Evolutionary conservation across 441 rosid species (phyloP).

Genomic region (Dalechampia spathulata): DNA sequence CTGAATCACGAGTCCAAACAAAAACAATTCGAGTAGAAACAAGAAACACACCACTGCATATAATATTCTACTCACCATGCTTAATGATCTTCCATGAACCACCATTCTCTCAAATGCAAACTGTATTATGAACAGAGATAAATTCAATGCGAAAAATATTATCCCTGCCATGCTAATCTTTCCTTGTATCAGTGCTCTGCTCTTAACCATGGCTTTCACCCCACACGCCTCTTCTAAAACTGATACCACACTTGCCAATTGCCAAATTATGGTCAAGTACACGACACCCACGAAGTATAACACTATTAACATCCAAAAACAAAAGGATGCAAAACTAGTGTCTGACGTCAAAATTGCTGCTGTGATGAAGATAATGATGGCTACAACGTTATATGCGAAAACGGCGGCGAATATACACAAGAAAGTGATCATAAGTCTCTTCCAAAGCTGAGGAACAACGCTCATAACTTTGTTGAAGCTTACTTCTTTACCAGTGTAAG

Average conservation of each 20-base stretch:
- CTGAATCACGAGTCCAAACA: slow-evolving; percentile 41
- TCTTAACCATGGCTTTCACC: slow-evolving; percentile 35
- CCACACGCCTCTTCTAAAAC: slow-evolving; percentile 49
- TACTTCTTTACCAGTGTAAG: slow-evolving; percentile 33
- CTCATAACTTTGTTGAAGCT: slow-evolving; percentile 34
- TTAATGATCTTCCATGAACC: slow-evolving; percentile 17
- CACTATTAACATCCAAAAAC: neutral
- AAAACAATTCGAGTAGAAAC: slow-evolving; percentile 24
- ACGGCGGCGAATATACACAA: slow-evolving; percentile 22
- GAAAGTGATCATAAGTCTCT: slow-evolving; percentile 40
- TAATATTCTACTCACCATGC: slow-evolving; percentile 15
- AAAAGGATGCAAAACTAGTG: neutral
- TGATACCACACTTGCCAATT: slow-evolving; percentile 45
- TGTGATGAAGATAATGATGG: neutral
- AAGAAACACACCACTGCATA: slow-evolving; percentile 30
- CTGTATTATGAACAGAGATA: slow-evolving; percentile 3
- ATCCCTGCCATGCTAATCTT: slow-evolving; percentile 17
- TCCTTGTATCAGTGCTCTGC: slow-evolving; percentile 34
- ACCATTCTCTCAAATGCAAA: slow-evolving; percentile 20
- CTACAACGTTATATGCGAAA: slow-evolving; percentile 19
- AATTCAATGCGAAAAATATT: slow-evolving; percentile 20
- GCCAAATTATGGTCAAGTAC: slow-evolving; percentile 38
- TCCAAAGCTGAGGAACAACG: slow-evolving; percentile 57
- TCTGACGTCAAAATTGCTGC: neutral
- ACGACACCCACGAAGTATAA: slow-evolving; percentile 21